Base-by-base conservation (phyloP, 805 yeast species). In the Yarrowia sp. region DNA sequence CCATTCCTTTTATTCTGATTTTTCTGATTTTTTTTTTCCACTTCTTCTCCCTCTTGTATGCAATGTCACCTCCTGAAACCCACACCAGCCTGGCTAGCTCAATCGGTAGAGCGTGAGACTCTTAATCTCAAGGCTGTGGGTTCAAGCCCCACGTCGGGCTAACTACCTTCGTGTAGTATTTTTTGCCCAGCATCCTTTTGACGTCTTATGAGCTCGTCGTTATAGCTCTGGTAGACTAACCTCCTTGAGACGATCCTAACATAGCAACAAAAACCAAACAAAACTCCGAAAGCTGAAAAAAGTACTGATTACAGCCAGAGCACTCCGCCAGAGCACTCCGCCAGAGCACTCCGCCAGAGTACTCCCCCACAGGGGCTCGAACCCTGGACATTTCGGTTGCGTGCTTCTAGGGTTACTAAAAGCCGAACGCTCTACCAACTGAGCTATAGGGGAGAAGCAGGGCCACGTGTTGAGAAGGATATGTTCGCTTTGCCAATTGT, bases 291-390 rank as follows among this genome's bases (percentile, higher is more conserved):
- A 24, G 30, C 30, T 24, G 30, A 1, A 24, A 24, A 24, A 24
- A 24, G 30, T 24, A 24, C 30, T 24, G 30, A 24, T 7, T 24
- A 7, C 6, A 24, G 30, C 6, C 30, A 24, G 30, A 24, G 30
- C 30, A 24, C 30, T n/a, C n/a, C n/a, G n/a, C n/a, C n/a, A n/a
- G n/a, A n/a, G n/a, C n/a, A n/a, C n/a, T n/a, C n/a, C n/a, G n/a
- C n/a, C n/a, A n/a, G n/a, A n/a, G n/a, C n/a, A n/a, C n/a, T n/a
- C n/a, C n/a, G 30, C 6, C 30, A 24, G 30, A 24, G 30, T 7
- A 24, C 30, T 82, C 85, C 85, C 80, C 76, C 81, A 80, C 84
- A 81, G 85, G 85, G 85, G 85, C 85, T 82, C 84, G 85, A 82
- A 82, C 85, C 85, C 85, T 81, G 84, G 85, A 82, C 85, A 81